phyloP scores from a whole-genome alignment of 768 basidiomycete genomes.

The Calocybe indica region DNA sequence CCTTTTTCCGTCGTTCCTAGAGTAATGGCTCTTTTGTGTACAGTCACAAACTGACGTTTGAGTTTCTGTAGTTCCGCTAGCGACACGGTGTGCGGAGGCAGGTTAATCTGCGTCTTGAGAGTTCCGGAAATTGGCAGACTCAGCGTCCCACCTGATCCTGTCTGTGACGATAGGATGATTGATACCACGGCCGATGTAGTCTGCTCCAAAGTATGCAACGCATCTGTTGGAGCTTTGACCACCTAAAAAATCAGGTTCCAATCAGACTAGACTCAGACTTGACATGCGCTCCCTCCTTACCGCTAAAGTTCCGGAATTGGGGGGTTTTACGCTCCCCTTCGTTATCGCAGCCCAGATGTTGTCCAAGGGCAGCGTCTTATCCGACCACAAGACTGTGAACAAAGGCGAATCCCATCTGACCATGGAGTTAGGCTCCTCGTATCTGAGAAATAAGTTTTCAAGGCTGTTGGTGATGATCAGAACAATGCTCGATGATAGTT shows the following conservation, averaged over 20 bases:
- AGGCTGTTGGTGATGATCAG: constrained; percentile 39
- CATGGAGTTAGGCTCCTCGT: constrained; percentile 96
- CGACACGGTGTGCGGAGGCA: constrained; percentile 70
- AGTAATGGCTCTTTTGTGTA: constrained; percentile 87
- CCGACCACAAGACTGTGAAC: constrained; percentile 77
- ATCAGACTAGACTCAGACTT: constrained; percentile 1
- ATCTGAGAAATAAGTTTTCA: constrained; percentile 82
- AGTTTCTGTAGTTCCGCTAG: constrained; percentile 83
- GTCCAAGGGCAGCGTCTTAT: constrained; percentile 55
- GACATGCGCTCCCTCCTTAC: constrained; percentile 36
- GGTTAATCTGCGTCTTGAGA: constrained; percentile 41
- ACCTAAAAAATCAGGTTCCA: constrained; percentile 36
- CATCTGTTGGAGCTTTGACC: constrained; percentile 81
- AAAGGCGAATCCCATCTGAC: constrained; percentile 98
- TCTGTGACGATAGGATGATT: constrained; percentile 63
- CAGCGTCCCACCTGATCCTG: constrained; percentile 47
- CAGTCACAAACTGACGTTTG: constrained; percentile 86
- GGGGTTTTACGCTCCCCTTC: constrained; percentile 75
- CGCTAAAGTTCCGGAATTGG: constrained; percentile 75
- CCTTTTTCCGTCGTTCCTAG: constrained; percentile 78
- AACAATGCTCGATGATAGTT: background rate
- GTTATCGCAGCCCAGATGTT: constrained; percentile 81
- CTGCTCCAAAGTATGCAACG: constrained; percentile 79
- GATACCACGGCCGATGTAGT: constrained; percentile 67
- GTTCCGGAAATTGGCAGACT: constrained; percentile 35